Percentiles rank a stretch among this genome's conserved stretches.
These are phyloP conservation scores for Blumeria graminis DNA, from an alignment of 2,329 filamentous ascomycete species.

Conservation along the genomic window DNA sequence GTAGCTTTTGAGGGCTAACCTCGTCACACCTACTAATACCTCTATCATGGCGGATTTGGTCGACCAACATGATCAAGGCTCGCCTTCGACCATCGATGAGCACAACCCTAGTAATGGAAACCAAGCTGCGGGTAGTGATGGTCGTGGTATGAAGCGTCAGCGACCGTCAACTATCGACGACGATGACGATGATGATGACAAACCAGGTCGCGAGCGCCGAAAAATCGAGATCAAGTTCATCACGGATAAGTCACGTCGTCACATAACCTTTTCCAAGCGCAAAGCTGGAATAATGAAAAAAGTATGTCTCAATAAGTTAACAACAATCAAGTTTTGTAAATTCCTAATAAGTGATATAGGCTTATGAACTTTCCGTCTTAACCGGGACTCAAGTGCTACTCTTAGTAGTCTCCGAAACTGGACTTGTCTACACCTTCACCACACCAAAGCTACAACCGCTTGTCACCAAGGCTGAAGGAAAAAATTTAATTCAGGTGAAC, in stretches of 20 bases:
- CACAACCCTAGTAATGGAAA: conserved; percentile 53
- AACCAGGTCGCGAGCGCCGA: conserved; percentile 87
- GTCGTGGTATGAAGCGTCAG: conserved; percentile 71
- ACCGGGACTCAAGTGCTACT: conserved; percentile 94
- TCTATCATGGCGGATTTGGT: conserved; percentile 52
- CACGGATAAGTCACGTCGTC: conserved; percentile 94
- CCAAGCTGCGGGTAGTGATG: conserved; percentile 28
- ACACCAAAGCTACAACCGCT: conserved; percentile 95
- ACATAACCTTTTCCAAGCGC: conserved; percentile 98
- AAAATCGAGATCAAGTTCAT: conserved; percentile 99
- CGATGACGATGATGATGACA: conserved; percentile 93
- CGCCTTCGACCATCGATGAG: conserved; percentile 51
- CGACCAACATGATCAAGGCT: conserved; percentile 53
- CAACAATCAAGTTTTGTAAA: neutral
- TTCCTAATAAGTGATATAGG: conserved; percentile 25
- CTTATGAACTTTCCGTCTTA: conserved; percentile 89
- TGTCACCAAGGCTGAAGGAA: conserved; percentile 94
- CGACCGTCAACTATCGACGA: conserved; percentile 69
- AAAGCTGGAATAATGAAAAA: conserved; percentile 99
- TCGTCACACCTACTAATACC: conserved; percentile 14
- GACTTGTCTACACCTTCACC: conserved; percentile 93
- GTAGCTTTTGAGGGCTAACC: conserved; percentile 15
- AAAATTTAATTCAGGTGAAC: conserved; percentile 87
- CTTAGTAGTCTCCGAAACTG: conserved; percentile 89
- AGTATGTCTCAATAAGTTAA: conserved; percentile 30